These are phyloP conservation scores for Crinitomyces ghanaensis DNA, from an alignment of 805 yeast genomes.

Conservation along the genomic window DNA sequence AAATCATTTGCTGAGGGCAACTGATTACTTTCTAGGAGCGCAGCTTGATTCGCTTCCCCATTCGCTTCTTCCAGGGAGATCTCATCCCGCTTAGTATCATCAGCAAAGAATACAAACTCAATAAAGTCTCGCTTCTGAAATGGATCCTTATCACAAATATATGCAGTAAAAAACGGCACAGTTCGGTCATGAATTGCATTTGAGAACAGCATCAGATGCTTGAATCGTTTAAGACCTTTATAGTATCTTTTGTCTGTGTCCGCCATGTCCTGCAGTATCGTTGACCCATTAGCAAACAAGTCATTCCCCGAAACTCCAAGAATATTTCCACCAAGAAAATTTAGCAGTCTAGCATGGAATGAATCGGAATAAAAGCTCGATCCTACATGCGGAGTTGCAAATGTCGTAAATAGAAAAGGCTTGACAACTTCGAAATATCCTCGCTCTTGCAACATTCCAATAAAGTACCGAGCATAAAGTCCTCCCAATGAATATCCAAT, in stretches of 20 bases:
- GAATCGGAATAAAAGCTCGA: slow-evolving; percentile 36
- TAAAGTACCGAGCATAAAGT: slow-evolving; percentile 58
- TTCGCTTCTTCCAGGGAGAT: no score
- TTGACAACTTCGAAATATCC: slow-evolving; percentile 44
- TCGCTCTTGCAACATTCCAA: slow-evolving; percentile 49
- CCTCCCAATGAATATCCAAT: slow-evolving; percentile 94
- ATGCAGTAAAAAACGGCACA: slow-evolving; percentile 79
- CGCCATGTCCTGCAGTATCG: slow-evolving; percentile 41
- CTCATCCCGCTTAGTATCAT: no score
- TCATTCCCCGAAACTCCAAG: slow-evolving; percentile 67
- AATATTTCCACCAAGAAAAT: slow-evolving; percentile 42
- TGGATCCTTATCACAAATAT: slow-evolving; percentile 61
- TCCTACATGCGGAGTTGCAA: slow-evolving; percentile 75
- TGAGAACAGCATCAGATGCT: slow-evolving; percentile 50
- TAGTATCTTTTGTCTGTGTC: slow-evolving; percentile 37
- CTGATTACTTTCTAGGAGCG: no score
- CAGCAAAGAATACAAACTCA: slow-evolving; percentile 27
- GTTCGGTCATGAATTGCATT: slow-evolving; percentile 75
- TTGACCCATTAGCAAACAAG: slow-evolving; percentile 43
- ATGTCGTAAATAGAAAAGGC: slow-evolving; percentile 54
- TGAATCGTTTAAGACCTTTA: slow-evolving; percentile 46
- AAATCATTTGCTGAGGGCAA: no score
- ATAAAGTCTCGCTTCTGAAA: slow-evolving; percentile 45
- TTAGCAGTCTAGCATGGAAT: slow-evolving; percentile 28
- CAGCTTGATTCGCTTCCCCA: no score